Evolutionary conservation across 306 rosid species (phyloP).

Genomic region (Trichosanthes cucumerina): DNA sequence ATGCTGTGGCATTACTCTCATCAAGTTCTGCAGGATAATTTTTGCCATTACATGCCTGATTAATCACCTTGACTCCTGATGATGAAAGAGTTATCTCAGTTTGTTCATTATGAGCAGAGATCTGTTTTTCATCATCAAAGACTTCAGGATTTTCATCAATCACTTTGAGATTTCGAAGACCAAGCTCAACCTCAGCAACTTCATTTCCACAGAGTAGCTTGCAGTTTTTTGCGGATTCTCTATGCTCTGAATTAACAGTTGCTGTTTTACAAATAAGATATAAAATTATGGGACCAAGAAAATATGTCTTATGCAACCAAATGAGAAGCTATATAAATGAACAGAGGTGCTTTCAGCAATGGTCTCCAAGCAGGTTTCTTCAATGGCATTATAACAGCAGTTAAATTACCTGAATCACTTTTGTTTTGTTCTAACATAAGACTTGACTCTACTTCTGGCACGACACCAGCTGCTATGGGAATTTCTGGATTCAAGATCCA

Average conservation of each 20-base stretch:
- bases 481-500: constrained; percentile 20
- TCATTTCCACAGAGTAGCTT: constrained; percentile 39
- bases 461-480: neutral
- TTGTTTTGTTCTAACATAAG: neutral
- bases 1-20: constrained; percentile 27
- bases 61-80: constrained; percentile 6
- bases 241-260: constrained; percentile 18
- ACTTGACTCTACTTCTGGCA: neutral
- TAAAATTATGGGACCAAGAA: neutral
- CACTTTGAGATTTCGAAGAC: constrained; percentile 25
- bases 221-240: neutral
- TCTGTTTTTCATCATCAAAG: constrained; percentile 30
- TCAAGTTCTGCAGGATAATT: constrained; percentile 25
- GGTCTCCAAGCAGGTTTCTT: neutral
- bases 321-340: neutral
- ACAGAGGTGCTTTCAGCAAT: neutral
- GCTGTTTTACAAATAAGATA: constrained; percentile 23
- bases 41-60: constrained; percentile 18
- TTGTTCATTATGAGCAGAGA: constrained; percentile 23
- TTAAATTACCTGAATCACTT: constrained; percentile 7
- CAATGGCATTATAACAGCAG: neutral
- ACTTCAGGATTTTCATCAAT: constrained; percentile 28
- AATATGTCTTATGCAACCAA: neutral
- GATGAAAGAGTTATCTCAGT: constrained; percentile 21
- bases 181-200: constrained; percentile 30